Conservation (phyloP, 495 filamentous ascomycete genomes). For the Penicillium goetzii region DNA sequence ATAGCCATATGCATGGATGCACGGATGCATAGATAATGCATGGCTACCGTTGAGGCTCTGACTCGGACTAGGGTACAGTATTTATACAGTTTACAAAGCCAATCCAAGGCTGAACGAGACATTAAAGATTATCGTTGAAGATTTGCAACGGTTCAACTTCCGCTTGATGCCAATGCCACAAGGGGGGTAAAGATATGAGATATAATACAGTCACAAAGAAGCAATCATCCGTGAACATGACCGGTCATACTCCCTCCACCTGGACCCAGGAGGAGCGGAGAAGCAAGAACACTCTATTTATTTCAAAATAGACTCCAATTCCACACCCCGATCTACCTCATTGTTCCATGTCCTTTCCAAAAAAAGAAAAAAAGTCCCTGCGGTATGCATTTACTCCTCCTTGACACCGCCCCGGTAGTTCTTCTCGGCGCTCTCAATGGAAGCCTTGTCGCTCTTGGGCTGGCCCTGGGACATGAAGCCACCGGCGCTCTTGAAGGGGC, state of each 20-base stretch:
- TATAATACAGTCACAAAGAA: constrained; percentile 22
- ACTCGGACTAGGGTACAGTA: not conserved
- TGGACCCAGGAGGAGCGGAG: not conserved
- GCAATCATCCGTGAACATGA: constrained; percentile 5
- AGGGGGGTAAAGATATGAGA: not conserved
- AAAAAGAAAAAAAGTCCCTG: not conserved
- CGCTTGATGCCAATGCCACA: constrained; percentile 3
- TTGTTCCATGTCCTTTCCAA: not conserved
- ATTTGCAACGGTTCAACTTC: not conserved
- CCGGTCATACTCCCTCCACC: not conserved
- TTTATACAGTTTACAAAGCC: not conserved
- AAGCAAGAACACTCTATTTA: constrained; percentile 1
- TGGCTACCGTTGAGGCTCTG: not conserved
- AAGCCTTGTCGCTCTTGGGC: constrained; percentile 94
- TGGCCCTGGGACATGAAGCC: constrained; percentile 79
- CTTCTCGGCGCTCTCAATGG: constrained; percentile 84
- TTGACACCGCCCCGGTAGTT: constrained; percentile 84
- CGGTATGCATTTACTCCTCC: constrained; percentile 69
- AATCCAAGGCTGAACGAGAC: not conserved
- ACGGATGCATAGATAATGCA: not conserved
- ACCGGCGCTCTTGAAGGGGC: constrained; percentile 86
- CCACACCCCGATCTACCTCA: not conserved
- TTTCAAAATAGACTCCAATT: constrained; percentile 1
- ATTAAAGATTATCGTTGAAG: not conserved
- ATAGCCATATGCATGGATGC: too few species aligned